These are phyloP conservation scores for Begonia loranthoides DNA, from an alignment of 306 rosid genomes.

Conservation along the genomic window DNA sequence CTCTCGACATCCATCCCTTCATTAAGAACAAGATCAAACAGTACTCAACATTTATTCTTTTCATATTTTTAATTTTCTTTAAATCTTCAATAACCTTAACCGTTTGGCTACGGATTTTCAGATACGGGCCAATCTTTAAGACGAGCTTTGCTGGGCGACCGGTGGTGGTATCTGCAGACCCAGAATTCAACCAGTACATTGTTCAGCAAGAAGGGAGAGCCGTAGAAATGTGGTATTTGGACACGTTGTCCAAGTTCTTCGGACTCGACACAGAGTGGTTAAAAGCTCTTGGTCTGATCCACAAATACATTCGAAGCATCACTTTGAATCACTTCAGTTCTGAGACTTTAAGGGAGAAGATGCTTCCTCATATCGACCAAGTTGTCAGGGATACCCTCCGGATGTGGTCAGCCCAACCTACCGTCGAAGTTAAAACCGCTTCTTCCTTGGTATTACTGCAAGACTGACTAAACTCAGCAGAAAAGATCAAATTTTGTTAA, in stretches of 20 bases:
- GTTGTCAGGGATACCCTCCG: slow-evolving; percentile 1
- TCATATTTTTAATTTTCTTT: not conserved
- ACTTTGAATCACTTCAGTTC: slow-evolving; percentile 4
- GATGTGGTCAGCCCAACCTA: slow-evolving; percentile 3
- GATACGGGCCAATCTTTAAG: slow-evolving; percentile 3
- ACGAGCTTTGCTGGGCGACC: slow-evolving; percentile 11
- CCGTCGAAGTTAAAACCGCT: slow-evolving; percentile 6
- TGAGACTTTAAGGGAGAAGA: slow-evolving; percentile 1
- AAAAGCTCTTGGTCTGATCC: slow-evolving; percentile 10
- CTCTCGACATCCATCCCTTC: slow-evolving; percentile 8
- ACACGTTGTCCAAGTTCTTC: slow-evolving; percentile 9
- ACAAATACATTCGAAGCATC: slow-evolving; percentile 10
- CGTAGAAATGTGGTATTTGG: slow-evolving; percentile 13
- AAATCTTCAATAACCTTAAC: not conserved
- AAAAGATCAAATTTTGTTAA: too few species aligned
- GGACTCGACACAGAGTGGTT: slow-evolving; percentile 8
- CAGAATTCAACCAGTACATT: slow-evolving; percentile 12
- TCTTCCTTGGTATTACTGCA: slow-evolving; percentile 2
- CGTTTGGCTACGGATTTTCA: not conserved
- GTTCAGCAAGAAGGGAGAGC: slow-evolving; percentile 12
- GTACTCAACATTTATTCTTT: not conserved
- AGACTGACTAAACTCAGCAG: too few species aligned
- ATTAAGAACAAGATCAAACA: not conserved
- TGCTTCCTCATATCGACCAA: slow-evolving; percentile 11
- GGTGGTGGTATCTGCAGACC: slow-evolving; percentile 6